phyloP scores from a whole-genome alignment of 2,329 filamentous ascomycete species.

The Apiospora hydei region DNA sequence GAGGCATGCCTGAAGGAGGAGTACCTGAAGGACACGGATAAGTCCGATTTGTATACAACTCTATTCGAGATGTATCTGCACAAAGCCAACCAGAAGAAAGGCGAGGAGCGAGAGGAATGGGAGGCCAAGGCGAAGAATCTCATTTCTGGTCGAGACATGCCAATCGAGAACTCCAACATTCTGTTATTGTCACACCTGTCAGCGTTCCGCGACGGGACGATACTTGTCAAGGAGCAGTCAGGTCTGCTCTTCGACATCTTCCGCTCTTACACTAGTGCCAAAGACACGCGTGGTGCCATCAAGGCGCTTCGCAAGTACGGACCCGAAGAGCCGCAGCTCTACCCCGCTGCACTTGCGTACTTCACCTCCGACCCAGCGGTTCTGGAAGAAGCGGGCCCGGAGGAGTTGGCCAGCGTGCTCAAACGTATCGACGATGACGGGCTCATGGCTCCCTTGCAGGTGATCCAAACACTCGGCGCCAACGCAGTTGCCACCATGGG shows the following conservation, averaged over 20 bases:
- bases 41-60: conserved; percentile 89
- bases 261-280: conserved; percentile 90
- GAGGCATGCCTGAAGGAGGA: conserved; percentile 83
- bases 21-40: conserved; percentile 75
- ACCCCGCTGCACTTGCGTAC: conserved; percentile 90
- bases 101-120: conserved; percentile 76
- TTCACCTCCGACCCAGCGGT: conserved; percentile 85
- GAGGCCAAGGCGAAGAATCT: conserved; percentile 89
- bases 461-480: conserved; percentile 86
- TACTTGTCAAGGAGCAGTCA: conserved; percentile 91
- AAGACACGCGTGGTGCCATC: conserved; percentile 90
- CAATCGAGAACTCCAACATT: conserved; percentile 95
- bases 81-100: conserved; percentile 79
- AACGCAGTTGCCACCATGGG: conserved; percentile 88
- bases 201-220: conserved; percentile 87
- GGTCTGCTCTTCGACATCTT: conserved; percentile 95
- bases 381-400: conserved; percentile 81
- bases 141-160: conserved; percentile 80
- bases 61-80: conserved; percentile 98
- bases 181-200: conserved; percentile 91
- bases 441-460: conserved; percentile 94
- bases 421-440: conserved; percentile 88
- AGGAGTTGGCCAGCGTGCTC: conserved; percentile 82
- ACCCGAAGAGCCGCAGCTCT: conserved; percentile 86
- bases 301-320: conserved; percentile 92